phyloP scores from a whole-genome alignment of 2,329 filamentous ascomycete species.

The Trichoderma aggressivum region DNA sequence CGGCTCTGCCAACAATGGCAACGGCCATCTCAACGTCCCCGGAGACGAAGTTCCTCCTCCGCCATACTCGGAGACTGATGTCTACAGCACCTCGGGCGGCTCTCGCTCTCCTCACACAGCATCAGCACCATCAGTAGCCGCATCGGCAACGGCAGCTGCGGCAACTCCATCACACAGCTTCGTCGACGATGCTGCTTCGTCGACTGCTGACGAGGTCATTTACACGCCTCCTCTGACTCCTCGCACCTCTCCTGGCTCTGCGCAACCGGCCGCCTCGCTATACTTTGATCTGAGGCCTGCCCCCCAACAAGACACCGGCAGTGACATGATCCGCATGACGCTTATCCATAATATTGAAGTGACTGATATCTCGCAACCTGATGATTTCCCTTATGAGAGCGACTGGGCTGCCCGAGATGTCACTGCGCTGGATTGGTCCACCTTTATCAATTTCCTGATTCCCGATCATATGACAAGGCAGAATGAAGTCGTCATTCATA shows the following conservation, averaged over 20 bases:
- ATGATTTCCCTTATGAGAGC: constrained; percentile 43
- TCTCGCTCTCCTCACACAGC: constrained; percentile 25
- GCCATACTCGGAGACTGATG: constrained; percentile 57
- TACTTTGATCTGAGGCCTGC: constrained; percentile 48
- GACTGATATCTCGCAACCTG: constrained; percentile 34
- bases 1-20: background rate
- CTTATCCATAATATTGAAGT: constrained; percentile 37
- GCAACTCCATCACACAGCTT: constrained; percentile 26
- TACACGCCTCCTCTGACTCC: constrained; percentile 53
- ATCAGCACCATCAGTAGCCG: constrained; percentile 19
- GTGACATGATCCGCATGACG: constrained; percentile 19
- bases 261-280: constrained; percentile 24
- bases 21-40: constrained; percentile 21
- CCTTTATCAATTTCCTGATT: constrained; percentile 55
- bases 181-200: constrained; percentile 40
- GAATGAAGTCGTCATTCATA: constrained; percentile 48
- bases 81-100: constrained; percentile 44
- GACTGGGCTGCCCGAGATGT: constrained; percentile 44
- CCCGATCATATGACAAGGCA: constrained; percentile 43
- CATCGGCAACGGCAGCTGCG: constrained; percentile 17
- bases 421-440: constrained; percentile 54
- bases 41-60: constrained; percentile 47
- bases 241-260: constrained; percentile 27
- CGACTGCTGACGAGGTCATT: constrained; percentile 44
- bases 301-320: constrained; percentile 25